These are phyloP conservation scores for Fusarium secorum DNA, from an alignment of 2,329 filamentous ascomycete species.

Conservation along the genomic window DNA sequence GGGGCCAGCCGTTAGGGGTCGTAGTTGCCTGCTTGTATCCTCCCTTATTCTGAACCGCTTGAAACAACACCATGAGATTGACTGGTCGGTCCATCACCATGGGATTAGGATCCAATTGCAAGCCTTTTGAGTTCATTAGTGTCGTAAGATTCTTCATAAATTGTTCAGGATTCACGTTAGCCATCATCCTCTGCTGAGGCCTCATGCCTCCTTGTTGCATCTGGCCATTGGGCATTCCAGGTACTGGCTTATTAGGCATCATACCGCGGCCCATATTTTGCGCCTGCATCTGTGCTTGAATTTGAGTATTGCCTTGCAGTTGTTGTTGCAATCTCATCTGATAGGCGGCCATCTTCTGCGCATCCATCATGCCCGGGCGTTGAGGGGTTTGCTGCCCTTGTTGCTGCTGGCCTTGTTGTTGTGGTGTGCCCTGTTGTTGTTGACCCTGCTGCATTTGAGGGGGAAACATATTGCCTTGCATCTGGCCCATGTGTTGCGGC, in stretches of 20 bases:
- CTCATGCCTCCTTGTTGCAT: slow-evolving; percentile 59
- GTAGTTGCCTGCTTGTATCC: slow-evolving; percentile 79
- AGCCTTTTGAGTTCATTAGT: slow-evolving; percentile 79
- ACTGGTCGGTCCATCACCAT: slow-evolving; percentile 76
- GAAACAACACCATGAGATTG: slow-evolving; percentile 79
- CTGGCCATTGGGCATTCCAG: slow-evolving; percentile 63
- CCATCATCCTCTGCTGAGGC: slow-evolving; percentile 56
- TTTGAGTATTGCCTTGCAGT: slow-evolving; percentile 64
- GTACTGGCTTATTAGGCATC: slow-evolving; percentile 62
- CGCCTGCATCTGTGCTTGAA: slow-evolving; percentile 61
- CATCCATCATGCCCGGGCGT: slow-evolving; percentile 59
- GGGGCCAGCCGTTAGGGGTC: slow-evolving; percentile 74
- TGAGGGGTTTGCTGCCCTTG: slow-evolving; percentile 44
- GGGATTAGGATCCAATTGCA: slow-evolving; percentile 78
- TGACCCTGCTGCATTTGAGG: slow-evolving; percentile 58
- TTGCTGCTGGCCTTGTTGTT: slow-evolving; percentile 50
- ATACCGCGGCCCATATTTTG: slow-evolving; percentile 57
- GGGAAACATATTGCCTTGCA: slow-evolving; percentile 53
- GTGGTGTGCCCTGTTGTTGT: slow-evolving; percentile 52
- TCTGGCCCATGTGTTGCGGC: slow-evolving; percentile 57
- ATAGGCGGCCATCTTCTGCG: slow-evolving; percentile 78
- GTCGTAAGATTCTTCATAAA: slow-evolving; percentile 78
- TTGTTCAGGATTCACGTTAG: slow-evolving; percentile 65
- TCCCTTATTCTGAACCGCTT: slow-evolving; percentile 75
- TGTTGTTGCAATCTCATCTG: slow-evolving; percentile 86